A percentile compares a stretch with the other conserved stretches of the same genome.
phyloP scores from a whole-genome alignment of 2,329 filamentous ascomycete species.

The Penicillium sp. region DNA sequence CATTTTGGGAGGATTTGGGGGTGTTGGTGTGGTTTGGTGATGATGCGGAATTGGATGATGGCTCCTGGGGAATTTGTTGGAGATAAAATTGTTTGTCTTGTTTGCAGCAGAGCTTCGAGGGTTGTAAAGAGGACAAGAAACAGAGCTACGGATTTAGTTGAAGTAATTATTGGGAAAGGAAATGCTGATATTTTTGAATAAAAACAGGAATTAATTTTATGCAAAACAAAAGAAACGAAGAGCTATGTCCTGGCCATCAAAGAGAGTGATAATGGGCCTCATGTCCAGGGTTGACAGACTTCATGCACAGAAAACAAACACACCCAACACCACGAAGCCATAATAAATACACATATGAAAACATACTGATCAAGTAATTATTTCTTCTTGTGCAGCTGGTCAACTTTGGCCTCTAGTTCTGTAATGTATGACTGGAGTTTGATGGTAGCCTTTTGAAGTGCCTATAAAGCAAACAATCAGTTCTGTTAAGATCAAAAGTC shows the following conservation, averaged over 20 bases:
- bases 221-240: background rate
- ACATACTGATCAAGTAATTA: constrained; percentile 27
- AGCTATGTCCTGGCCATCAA: background rate
- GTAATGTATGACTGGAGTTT: constrained; percentile 81
- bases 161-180: background rate
- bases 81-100: constrained; percentile 19
- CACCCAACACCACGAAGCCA: constrained; percentile 9
- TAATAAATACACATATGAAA: constrained; percentile 7
- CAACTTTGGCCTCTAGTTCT: constrained; percentile 76
- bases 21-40: background rate
- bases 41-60: constrained; percentile 7
- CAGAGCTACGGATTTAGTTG: background rate
- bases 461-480: constrained; percentile 49
- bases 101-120: constrained; percentile 15
- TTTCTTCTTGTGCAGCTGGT: constrained; percentile 67
- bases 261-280: background rate
- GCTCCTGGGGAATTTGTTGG: background rate
- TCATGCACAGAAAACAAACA: constrained; percentile 5
- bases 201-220: background rate
- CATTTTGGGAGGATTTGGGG: constrained; percentile 39
- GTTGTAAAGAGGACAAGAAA: background rate
- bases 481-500: background rate
- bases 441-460: constrained; percentile 82
- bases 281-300: background rate
- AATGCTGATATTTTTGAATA: background rate